Evolutionary conservation across 176 grass and related monocot genomes (phyloP).

Genomic region (Pharus latifolius): DNA sequence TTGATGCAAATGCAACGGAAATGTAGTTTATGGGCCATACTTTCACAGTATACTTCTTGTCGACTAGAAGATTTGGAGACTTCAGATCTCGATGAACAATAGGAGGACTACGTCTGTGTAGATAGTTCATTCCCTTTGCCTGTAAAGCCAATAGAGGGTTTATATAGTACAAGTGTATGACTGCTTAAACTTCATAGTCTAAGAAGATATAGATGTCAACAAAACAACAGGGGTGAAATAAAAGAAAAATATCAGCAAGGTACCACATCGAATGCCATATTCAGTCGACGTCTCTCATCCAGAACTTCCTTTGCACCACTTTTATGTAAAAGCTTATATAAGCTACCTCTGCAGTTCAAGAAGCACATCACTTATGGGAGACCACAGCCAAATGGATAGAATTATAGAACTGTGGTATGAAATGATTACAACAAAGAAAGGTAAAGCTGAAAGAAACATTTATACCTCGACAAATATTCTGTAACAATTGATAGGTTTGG

Average conservation of each 20-base stretch:
- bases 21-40: constrained; percentile 31
- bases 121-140: constrained; percentile 99
- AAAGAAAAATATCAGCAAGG: neutral
- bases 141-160: constrained; percentile 30
- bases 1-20: neutral
- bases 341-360: constrained; percentile 67
- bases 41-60: constrained; percentile 97
- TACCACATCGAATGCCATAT: constrained; percentile 99
- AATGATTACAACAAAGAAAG: neutral
- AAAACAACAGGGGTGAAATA: neutral
- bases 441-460: neutral
- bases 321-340: constrained; percentile 88
- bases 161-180: constrained; percentile 3
- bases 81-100: constrained; percentile 99
- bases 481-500: constrained; percentile 81
- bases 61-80: constrained; percentile 97
- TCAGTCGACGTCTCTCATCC: constrained; percentile 90
- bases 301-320: constrained; percentile 66
- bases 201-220: neutral
- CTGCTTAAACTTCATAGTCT: neutral
- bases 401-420: neutral
- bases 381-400: neutral
- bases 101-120: constrained; percentile 84
- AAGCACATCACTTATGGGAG: neutral
- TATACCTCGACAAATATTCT: constrained; percentile 91